Evolutionary conservation across 75 land plant species (phyloP), one percentile per base, ranked within the genome.

Genomic region (Chamaecyparis obtusa): DNA sequence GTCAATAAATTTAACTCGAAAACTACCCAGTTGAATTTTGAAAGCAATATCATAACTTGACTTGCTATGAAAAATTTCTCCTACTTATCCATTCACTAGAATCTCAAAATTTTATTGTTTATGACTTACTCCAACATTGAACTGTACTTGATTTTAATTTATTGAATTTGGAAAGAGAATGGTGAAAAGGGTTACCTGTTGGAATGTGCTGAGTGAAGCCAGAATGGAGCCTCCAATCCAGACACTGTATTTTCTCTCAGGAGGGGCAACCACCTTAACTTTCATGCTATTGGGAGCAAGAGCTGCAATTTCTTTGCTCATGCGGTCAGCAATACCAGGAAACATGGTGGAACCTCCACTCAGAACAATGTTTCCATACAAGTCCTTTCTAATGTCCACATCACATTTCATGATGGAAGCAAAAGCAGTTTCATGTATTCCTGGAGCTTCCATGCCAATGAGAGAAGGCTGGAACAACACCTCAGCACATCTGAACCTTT

Each of bases 401-500:
- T 91, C 92, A 80, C 92, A 91, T 87, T 90, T 91, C 92, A 91
- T 91, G 37, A 91, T 91, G 43, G 92, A 91, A 78, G 83, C 88
- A 56, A 87, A 90, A 35, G 89, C 85, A 35, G 89, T 90, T 51
- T 90, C 89, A 75, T 90, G 92, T 2, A 91, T 90, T n/a, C 92
- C 92, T 36, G 92, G 88, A 77, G 92, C 92, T 76, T 91, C 92
- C 92, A 91, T 91, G 36, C 92, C 92, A 33, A 90, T 88, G 54
- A 91, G 76, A 36, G 93, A 89, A 54, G 95, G 95, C 87, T 92
- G 94, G 91, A 94, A 92, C 39, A 94, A 89, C 60, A 94, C 91
- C 88, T 94, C 95, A 16, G 95, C 92, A 86, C 95, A 94, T 64
- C 94, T 93, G 90, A 94, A 94, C 27, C 95, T 88, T 88, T 94